Conservation (phyloP, 768 basidiomycete genomes). For the Phanerodontia chrysosporium region DNA sequence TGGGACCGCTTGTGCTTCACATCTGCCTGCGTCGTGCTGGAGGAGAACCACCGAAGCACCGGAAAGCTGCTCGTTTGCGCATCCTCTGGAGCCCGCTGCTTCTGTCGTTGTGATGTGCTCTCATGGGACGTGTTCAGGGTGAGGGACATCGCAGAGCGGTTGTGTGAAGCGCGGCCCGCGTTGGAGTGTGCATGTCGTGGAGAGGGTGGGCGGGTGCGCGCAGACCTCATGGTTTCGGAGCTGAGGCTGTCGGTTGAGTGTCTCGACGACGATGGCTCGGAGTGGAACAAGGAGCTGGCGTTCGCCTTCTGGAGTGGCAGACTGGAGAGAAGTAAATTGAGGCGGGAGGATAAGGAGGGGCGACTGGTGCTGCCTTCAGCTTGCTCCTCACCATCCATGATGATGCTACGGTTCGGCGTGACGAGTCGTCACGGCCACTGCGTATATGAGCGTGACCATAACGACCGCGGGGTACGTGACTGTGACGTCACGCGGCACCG, state of each 20-base stretch:
- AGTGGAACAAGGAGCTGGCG: not conserved
- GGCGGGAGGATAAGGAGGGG: constrained; percentile 7
- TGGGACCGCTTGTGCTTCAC: constrained; percentile 1
- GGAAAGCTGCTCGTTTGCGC: constrained; percentile 20
- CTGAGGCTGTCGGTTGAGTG: constrained; percentile 1
- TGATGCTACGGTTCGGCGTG: not conserved
- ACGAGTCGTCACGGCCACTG: not conserved
- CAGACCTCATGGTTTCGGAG: constrained; percentile 4
- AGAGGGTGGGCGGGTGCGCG: constrained; percentile 14
- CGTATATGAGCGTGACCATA: not conserved
- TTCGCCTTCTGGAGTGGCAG: not conserved
- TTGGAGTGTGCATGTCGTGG: not conserved
- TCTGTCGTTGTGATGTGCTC: not conserved
- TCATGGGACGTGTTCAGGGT: constrained; percentile 1
- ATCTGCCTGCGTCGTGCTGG: constrained; percentile 23
- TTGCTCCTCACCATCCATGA: constrained; percentile 1
- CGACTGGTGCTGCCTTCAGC: not conserved
- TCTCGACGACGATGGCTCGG: constrained; percentile 12
- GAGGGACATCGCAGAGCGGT: constrained; percentile 6
- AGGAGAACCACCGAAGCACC: constrained; percentile 44
- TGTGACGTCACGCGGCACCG: constrained; percentile 7
- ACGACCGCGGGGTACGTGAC: not conserved
- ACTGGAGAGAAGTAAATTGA: constrained; percentile 2
- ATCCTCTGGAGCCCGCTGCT: not conserved
- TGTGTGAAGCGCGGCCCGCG: not conserved